Conservation (phyloP, 768 basidiomycete genomes). For the Hortiboletus campestris region DNA sequence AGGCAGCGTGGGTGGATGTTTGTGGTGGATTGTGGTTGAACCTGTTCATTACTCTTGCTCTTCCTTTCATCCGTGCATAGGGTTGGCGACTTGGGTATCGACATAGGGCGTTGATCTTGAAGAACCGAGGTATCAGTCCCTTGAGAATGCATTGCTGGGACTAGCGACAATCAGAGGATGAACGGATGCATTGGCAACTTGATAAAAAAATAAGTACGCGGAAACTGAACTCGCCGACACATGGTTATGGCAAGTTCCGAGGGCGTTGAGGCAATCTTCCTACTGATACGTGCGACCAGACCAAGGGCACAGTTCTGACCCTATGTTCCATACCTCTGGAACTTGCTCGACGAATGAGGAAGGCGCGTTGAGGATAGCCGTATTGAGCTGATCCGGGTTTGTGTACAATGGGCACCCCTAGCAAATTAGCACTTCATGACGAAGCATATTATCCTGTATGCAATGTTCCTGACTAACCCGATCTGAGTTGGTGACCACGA, state of each 20-base stretch:
- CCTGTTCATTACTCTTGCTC: not conserved
- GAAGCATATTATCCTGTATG: not conserved
- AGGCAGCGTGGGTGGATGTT: not conserved
- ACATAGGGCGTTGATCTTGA: not conserved
- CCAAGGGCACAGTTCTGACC: not conserved
- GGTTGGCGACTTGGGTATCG: not conserved
- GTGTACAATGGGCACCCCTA: not conserved
- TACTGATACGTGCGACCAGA: not conserved
- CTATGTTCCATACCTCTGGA: not conserved
- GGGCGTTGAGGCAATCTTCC: not conserved
- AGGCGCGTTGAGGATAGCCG: not conserved
- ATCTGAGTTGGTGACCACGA: not conserved
- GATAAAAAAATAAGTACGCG: not conserved
- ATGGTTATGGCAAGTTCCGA: not conserved
- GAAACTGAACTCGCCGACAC: not conserved
- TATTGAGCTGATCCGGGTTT: not conserved
- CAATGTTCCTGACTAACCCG: not conserved
- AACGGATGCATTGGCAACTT: not conserved
- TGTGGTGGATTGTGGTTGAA: not conserved
- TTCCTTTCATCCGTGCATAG: slow-evolving; percentile 4
- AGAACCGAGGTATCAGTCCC: not conserved
- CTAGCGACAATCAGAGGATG: not conserved
- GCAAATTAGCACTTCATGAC: not conserved
- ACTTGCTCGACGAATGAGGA: not conserved
- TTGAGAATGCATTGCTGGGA: not conserved